Evolutionary conservation across 345 rosid genomes (phyloP).

Genomic region (Boechera retrofracta): DNA sequence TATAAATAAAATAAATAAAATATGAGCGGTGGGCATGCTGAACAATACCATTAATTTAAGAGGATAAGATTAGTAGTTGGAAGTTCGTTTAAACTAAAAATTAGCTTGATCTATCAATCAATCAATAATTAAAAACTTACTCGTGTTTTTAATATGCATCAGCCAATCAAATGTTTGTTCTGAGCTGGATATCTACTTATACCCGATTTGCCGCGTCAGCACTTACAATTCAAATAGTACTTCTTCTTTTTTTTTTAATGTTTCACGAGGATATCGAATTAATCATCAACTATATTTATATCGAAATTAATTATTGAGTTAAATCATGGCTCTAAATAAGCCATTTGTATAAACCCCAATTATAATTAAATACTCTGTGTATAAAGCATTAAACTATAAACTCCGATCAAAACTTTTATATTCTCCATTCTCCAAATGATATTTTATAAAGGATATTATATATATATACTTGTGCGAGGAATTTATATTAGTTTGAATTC

Average conservation of each 20-base stretch:
- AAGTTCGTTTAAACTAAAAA: conserved; percentile 9
- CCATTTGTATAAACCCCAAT: no score
- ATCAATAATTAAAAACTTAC: conserved; percentile 2
- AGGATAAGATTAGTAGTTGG: conserved; percentile 26
- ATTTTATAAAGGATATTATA: no score
- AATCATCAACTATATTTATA: no score
- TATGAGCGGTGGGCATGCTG: conserved; percentile 23
- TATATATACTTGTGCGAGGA: no score
- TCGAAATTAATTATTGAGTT: no score
- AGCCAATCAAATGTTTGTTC: conserved; percentile 39
- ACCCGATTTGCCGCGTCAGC: conserved; percentile 39
- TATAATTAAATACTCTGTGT: no score
- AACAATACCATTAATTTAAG: neutral
- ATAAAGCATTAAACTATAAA: no score
- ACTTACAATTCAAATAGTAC: neutral
- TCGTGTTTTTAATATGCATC: conserved; percentile 4
- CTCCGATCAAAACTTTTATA: no score
- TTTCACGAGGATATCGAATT: neutral
- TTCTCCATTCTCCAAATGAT: no score
- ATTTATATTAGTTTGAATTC: no score
- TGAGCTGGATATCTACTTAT: conserved; percentile 34
- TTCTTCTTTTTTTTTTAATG: neutral
- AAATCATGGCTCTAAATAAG: no score
- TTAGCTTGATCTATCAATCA: conserved; percentile 9
- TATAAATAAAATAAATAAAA: neutral